Base-by-base conservation (phyloP, 805 yeast genomes). In the Scheffersomyces ergatensis region DNA sequence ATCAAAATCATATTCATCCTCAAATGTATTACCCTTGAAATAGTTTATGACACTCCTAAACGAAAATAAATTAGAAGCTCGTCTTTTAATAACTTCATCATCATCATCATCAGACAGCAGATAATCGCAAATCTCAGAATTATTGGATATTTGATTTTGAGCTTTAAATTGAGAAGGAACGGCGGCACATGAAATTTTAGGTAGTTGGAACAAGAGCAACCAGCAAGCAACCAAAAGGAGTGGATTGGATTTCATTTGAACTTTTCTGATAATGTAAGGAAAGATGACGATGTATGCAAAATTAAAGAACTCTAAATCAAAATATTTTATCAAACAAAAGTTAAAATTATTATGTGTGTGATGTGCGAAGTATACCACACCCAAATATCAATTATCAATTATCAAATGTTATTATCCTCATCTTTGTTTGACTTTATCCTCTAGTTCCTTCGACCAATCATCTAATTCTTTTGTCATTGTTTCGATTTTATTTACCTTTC, bases 371-470 rank as follows among this genome's bases (percentile, higher is more conserved):
- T n/a, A n/a, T n/a, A n/a, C n/a, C n/a, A n/a, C n/a, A n/a, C n/a
- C n/a, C n/a, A n/a, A n/a, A 12, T 37, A 13, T 2, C 9, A 13
- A 6, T 6, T 11, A 13, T 13, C 13, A 12, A 3, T n/a, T 17
- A 9, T 23, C n/a, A n/a, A n/a, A n/a, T n/a, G n/a, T n/a, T 4
- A 14, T 19, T 18, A 37, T 2, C 2, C 20, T 5, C 12, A 26
- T 37, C 34, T 5, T 32, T 20, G n/a, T 6, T 39, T 37, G 13
- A 42, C 49, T 51, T 78, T 77, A 4, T 68, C 68, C 33, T 71
- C 78, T 37, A 82, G 50, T 49, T 82, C 86, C 19, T 65, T 58
- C 5, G 82, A 70, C 78, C 85, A 82, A 44, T 72, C 76, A 42
- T 83, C 86, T 26, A 85, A 51, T 47, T 85, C 89, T 18, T 62